A percentile compares a stretch with the other conserved stretches of the same genome.
These are phyloP conservation scores for Echeveria elegans DNA, from an alignment of 164 flowering plant species.

Conservation along the genomic window DNA sequence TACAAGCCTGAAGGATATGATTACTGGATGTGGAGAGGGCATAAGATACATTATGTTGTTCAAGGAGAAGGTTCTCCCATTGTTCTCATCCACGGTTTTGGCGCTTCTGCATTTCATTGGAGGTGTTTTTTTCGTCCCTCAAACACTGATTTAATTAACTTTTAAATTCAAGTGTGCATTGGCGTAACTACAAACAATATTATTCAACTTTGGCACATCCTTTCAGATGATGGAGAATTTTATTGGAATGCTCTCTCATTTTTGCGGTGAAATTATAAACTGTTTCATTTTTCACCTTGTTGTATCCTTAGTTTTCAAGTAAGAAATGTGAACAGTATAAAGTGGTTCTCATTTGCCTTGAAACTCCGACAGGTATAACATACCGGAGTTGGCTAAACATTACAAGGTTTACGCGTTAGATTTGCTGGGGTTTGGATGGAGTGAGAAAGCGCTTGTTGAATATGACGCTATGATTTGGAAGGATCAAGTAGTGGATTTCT, in stretches of 20 bases:
- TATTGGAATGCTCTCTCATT: background rate
- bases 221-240: background rate
- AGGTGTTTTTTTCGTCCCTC: constrained; percentile 55
- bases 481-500: constrained; percentile 84
- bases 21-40: constrained; percentile 86
- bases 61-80: constrained; percentile 80
- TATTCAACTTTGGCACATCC: background rate
- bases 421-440: constrained; percentile 97
- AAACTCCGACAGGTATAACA: constrained; percentile 59
- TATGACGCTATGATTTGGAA: constrained; percentile 92
- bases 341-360: constrained; percentile 1
- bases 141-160: background rate
- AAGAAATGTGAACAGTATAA: background rate
- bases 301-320: background rate
- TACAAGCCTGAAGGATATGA: constrained; percentile 85
- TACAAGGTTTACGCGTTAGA: constrained; percentile 94
- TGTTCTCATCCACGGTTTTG: constrained; percentile 95
- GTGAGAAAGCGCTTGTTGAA: constrained; percentile 85
- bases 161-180: background rate
- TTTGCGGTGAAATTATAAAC: background rate
- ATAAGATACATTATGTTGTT: constrained; percentile 80
- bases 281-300: background rate
- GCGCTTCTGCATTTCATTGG: constrained; percentile 98
- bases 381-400: constrained; percentile 77
- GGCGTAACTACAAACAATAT: background rate